These are phyloP conservation scores for Pyrus betulifolia DNA, from an alignment of 306 rosid species.

Conservation along the genomic window DNA sequence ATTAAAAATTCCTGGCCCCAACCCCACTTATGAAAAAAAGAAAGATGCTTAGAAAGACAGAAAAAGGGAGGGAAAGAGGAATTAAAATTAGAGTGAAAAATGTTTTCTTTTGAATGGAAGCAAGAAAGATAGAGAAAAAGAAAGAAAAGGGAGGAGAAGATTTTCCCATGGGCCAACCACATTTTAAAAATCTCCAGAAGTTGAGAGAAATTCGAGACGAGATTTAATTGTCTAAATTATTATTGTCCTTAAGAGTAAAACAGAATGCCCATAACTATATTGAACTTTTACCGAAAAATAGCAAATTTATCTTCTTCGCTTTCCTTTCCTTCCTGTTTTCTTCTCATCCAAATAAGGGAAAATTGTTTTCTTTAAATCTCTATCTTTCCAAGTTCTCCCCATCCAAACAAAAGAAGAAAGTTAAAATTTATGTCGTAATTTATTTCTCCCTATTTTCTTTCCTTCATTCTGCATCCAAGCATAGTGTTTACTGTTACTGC, in stretches of 20 bases:
- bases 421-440: not conserved
- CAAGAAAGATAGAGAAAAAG: not conserved
- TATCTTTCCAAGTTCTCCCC: not conserved
- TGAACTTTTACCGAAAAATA: not conserved
- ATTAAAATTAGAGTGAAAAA: not conserved
- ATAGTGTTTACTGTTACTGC: not conserved
- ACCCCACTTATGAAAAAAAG: not conserved
- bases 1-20: not conserved
- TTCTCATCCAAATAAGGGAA: not conserved
- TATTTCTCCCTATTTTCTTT: not conserved
- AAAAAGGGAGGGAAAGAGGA: not conserved
- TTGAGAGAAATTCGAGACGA: not conserved
- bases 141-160: not conserved
- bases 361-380: not conserved
- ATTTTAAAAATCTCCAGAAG: not conserved
- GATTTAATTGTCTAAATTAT: not conserved
- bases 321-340: not conserved
- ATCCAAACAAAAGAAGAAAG: not conserved
- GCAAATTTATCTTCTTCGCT: not conserved
- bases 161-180: not conserved
- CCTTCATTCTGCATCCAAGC: not conserved
- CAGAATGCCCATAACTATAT: not conserved
- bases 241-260: not conserved
- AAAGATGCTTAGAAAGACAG: not conserved
- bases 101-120: not conserved